Evolutionary conservation across 148 eudicot species (phyloP).

Genomic region (Nepenthes mirabilis): DNA sequence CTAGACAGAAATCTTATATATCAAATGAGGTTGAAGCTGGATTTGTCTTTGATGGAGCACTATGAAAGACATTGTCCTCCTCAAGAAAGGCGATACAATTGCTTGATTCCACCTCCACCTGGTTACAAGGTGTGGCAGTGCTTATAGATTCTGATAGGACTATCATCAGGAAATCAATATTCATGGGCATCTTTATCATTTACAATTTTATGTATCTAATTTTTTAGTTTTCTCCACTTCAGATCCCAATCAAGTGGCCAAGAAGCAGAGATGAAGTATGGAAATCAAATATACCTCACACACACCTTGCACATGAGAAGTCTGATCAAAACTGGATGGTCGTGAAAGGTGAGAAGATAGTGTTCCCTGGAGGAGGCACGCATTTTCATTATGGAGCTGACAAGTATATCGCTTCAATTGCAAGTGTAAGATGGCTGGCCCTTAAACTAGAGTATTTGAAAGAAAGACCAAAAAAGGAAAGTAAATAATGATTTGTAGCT

Average conservation of each 20-base stretch:
- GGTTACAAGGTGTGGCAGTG: slow-evolving; percentile 67
- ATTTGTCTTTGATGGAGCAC: slow-evolving; percentile 96
- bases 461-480: not conserved
- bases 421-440: slow-evolving; percentile 56
- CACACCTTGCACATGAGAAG: slow-evolving; percentile 97
- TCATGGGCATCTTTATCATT: not conserved
- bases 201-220: not conserved
- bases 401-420: slow-evolving; percentile 85
- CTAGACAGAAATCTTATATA: slow-evolving; percentile 91
- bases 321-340: slow-evolving; percentile 99
- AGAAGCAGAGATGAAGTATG: slow-evolving; percentile 94
- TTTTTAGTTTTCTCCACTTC: not conserved
- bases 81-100: slow-evolving; percentile 85
- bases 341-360: slow-evolving; percentile 85
- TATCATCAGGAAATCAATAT: not conserved
- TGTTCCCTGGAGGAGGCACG: slow-evolving; percentile 97
- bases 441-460: not conserved
- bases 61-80: slow-evolving; percentile 98
- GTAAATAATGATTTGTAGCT: not conserved
- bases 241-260: slow-evolving; percentile 99
- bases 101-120: slow-evolving; percentile 94
- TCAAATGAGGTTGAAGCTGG: slow-evolving; percentile 90
- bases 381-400: slow-evolving; percentile 98
- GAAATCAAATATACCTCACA: slow-evolving; percentile 98
- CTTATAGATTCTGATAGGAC: not conserved